Evolutionary conservation across 495 filamentous ascomycete species (phyloP).

Genomic region (Lepraria neglecta): DNA sequence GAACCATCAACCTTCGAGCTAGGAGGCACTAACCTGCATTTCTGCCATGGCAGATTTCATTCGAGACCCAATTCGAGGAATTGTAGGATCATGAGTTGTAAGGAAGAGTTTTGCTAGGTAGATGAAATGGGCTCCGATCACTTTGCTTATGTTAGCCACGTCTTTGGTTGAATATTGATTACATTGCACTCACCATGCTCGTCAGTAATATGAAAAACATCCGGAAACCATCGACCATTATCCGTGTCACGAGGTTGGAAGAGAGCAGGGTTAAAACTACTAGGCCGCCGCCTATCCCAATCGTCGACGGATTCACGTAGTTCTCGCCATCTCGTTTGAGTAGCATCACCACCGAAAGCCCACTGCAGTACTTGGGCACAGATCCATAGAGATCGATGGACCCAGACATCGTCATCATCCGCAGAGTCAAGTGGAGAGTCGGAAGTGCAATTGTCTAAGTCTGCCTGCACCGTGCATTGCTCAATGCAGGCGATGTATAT

Average conservation of each 20-base stretch:
- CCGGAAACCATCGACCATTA: constrained; percentile 16
- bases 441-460: constrained; percentile 9
- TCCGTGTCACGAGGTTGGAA: constrained; percentile 4
- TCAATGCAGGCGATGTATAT: constrained; percentile 15
- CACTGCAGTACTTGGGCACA: constrained; percentile 19
- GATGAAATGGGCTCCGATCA: constrained; percentile 12
- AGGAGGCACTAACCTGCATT: constrained; percentile 5
- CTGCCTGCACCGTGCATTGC: constrained; percentile 14
- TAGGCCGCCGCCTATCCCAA: constrained; percentile 6
- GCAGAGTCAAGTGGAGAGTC: constrained; percentile 5
- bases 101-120: constrained; percentile 17
- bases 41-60: constrained; percentile 11
- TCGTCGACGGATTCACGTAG: constrained; percentile 4
- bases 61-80: constrained; percentile 14
- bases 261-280: constrained; percentile 12
- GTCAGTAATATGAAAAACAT: constrained; percentile 11
- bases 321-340: constrained; percentile 5
- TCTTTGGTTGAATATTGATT: background rate
- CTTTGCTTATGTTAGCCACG: background rate
- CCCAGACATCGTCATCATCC: constrained; percentile 6
- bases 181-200: constrained; percentile 6
- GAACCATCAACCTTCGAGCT: background rate
- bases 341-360: constrained; percentile 11
- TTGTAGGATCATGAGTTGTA: constrained; percentile 14
- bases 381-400: constrained; percentile 17